Base-by-base conservation (phyloP, 2,329 filamentous ascomycete species). In the Penicillium janthinellum region DNA sequence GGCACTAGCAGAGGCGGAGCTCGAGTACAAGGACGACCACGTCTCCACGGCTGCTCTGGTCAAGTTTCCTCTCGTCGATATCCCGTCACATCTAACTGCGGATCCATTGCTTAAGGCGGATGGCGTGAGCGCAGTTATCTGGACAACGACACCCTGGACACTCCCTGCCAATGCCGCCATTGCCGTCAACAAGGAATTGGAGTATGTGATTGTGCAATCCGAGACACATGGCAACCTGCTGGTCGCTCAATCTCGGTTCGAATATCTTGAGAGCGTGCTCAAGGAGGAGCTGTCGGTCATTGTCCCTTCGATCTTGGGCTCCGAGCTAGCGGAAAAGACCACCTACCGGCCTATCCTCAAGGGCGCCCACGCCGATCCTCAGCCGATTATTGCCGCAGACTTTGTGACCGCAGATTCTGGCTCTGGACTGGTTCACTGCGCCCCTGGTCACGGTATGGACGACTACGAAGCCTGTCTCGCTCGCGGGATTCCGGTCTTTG, bases 131-230 rank as follows among this genome's bases (percentile, higher is more conserved):
- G 91, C 90, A n/a, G 84, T 95, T n/a, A 91, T 98, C 54, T 99
- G 95, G 95, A 99, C 95, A 1, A 99, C 95, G 0, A 99, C 95
- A 0, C 95, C 95, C 0, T 99, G 95, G 95, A 99, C 95, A 0
- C 81, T 99, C 5, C 94, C 95, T 0, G 93, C 94, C 1, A 99
- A 99, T 73, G 87, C 87, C 71, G 93, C 91, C 0, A 92, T 99
- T 73, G 93, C 92, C 2, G 84, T 98, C 38, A 87, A 92, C 68
- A 80, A 85, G 6, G 86, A 90, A 41, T 78, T 98, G 61, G 80
- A 86, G 45, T 99, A 98, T 73, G 82, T 82, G 4, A 76, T 96
- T 20, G 79, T 96, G 39, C 79, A 82, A 56, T 80, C 84, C 1
- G 80, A 80, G 0, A 73, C 73, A 0, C 81, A 87, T 64, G 86